Base-by-base conservation (phyloP, 2,329 filamentous ascomycete genomes). In the Rasamsonia emersonii region DNA sequence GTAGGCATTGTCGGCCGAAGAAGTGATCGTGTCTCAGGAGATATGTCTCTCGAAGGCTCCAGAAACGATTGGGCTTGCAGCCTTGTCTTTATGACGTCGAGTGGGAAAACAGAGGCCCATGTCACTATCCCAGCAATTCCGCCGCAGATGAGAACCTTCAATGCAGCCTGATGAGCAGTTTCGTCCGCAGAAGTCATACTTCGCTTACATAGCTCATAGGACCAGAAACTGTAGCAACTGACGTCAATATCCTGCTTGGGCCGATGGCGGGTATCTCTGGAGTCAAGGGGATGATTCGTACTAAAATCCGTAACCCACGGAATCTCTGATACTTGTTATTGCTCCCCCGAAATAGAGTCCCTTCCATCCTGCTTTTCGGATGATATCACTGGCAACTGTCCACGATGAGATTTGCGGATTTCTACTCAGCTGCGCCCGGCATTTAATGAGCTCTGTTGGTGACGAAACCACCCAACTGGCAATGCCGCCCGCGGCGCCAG, bases 251-350 rank as follows among this genome's bases (percentile, higher is more conserved):
- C 14, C n/a, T 28, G 28, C 21, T 30, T 26, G 18, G n/a, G 15
- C 27, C 15, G 28, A 26, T 24, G 24, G 35, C n/a, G n/a, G 26
- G 14, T 8, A 20, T 9, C n/a, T 23, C 7, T 28, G 17, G 40
- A 24, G 37, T 33, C 27, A 11, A 35, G 40, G 35, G 31, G 25
- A 41, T 26, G 25, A 26, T 33, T 50, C 70, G 48, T 66, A 77
- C 72, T 95, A 96, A 58, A 95, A 95, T 0, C 88, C 89, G 60
- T 95, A 96, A n/a, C 89, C 89, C 34, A 95, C 73, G 36, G 81
- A 80, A 59, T 96, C 89, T 30, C 89, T 71, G 24, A 89, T 53
- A 32, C 81, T 84, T 1, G 89, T 96, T 10, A 95, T 76, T 1
- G 64, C 67, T 13, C 89, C 89, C 13, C 86, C 89, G 40, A 78